These are phyloP conservation scores for Naumovozyma baii DNA, from an alignment of 805 yeast species.

Conservation along the genomic window DNA sequence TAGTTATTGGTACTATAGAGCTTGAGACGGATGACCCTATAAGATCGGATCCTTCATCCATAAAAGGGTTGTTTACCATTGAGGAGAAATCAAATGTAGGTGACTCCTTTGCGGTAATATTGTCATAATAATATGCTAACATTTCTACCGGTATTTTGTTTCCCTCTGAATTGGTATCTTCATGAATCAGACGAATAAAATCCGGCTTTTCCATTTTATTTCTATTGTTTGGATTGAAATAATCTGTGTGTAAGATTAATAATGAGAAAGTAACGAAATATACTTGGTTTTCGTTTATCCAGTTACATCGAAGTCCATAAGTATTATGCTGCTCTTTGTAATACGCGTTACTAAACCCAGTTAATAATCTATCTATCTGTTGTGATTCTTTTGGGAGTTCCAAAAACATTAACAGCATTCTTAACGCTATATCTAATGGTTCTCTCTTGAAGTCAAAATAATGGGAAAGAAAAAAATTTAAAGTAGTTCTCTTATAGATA, in stretches of 20 bases:
- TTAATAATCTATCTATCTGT: slow-evolving; percentile 62
- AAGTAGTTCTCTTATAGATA: slow-evolving; percentile 20
- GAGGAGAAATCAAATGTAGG: slow-evolving; percentile 19
- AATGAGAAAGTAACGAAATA: slow-evolving; percentile 56
- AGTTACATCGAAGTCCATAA: slow-evolving; percentile 10
- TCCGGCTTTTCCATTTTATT: slow-evolving; percentile 58
- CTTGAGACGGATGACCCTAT: not conserved
- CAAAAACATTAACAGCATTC: slow-evolving; percentile 48
- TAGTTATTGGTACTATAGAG: no score
- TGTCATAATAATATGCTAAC: slow-evolving; percentile 54
- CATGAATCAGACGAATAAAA: slow-evolving; percentile 41
- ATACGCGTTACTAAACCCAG: slow-evolving; percentile 46
- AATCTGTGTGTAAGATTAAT: slow-evolving; percentile 66
- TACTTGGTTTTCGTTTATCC: slow-evolving; percentile 41
- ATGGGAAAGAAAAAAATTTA: slow-evolving; percentile 20
- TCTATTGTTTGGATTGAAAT: slow-evolving; percentile 56
- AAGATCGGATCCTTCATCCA: not conserved
- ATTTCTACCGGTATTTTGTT: slow-evolving; percentile 33
- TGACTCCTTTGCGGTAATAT: slow-evolving; percentile 52
- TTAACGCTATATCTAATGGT: slow-evolving; percentile 57
- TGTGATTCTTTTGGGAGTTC: slow-evolving; percentile 65
- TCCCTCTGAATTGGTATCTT: slow-evolving; percentile 24
- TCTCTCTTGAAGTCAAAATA: slow-evolving; percentile 42
- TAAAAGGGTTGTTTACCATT: not conserved
- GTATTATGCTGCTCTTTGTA: slow-evolving; percentile 24